phyloP scores from a whole-genome alignment of 805 yeast species.

The Saccharomycopsis microspora region DNA sequence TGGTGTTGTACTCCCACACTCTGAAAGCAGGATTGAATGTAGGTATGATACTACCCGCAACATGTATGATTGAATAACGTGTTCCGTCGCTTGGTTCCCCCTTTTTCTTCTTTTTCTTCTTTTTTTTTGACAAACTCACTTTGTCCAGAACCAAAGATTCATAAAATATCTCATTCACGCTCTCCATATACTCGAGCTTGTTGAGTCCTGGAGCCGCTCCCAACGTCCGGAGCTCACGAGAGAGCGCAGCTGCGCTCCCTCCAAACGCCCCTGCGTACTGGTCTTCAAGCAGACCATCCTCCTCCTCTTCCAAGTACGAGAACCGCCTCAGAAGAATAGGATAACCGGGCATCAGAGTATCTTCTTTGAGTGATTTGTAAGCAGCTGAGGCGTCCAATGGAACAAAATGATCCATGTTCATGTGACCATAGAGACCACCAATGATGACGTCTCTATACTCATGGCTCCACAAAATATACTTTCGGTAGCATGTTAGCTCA shows the following conservation, averaged over 20 bases:
- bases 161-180: slow-evolving; percentile 35
- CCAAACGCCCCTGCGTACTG: slow-evolving; percentile 18
- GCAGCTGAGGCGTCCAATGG: slow-evolving; percentile 66
- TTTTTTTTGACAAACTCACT: slow-evolving; percentile 5
- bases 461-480: slow-evolving; percentile 69
- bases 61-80: slow-evolving; percentile 58
- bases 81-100: slow-evolving; percentile 13
- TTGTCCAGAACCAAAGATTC: slow-evolving; percentile 1
- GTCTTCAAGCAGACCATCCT: slow-evolving; percentile 18
- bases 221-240: slow-evolving; percentile 27
- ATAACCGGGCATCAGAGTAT: slow-evolving; percentile 19
- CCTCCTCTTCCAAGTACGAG: slow-evolving; percentile 17
- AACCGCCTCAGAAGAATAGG: slow-evolving; percentile 17
- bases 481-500: slow-evolving; percentile 61
- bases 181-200: slow-evolving; percentile 53
- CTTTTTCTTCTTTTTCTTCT: slow-evolving; percentile 19
- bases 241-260: slow-evolving; percentile 23
- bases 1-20: slow-evolving; percentile 77
- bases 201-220: slow-evolving; percentile 56
- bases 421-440: slow-evolving; percentile 81
- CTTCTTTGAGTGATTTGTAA: slow-evolving; percentile 30
- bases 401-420: slow-evolving; percentile 81
- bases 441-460: slow-evolving; percentile 76
- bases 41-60: slow-evolving; percentile 69
- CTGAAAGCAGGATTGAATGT: slow-evolving; percentile 77